A percentile compares a stretch with the other conserved stretches of the same genome.
Evolutionary conservation across 805 yeast species (phyloP).

Genomic region (Yueomyces sinensis): DNA sequence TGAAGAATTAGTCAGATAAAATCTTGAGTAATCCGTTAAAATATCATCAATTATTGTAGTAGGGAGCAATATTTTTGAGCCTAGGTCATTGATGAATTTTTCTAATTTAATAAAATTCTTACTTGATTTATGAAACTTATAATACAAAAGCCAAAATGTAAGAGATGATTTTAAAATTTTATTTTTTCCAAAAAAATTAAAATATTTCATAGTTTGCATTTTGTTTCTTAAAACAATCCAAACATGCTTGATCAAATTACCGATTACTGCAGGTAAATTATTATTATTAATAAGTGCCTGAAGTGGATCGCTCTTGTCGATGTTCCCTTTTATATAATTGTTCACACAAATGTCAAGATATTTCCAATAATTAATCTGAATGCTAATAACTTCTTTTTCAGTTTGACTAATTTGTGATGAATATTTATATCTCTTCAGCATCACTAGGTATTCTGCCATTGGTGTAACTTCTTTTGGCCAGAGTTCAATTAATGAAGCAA

Average conservation of each 20-base stretch:
- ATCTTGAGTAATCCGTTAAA: constrained; percentile 22
- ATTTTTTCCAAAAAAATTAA: constrained; percentile 16
- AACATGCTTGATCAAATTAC: constrained; percentile 22
- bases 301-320: constrained; percentile 14
- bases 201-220: constrained; percentile 21
- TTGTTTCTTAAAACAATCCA: constrained; percentile 21
- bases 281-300: constrained; percentile 28
- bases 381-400: constrained; percentile 10
- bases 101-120: constrained; percentile 33
- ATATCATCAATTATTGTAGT: constrained; percentile 32
- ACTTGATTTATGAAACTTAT: constrained; percentile 37
- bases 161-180: constrained; percentile 26
- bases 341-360: constrained; percentile 14
- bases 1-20: constrained; percentile 25
- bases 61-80: constrained; percentile 35
- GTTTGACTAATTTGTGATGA: constrained; percentile 7
- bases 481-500: constrained; percentile 4
- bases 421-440: constrained; percentile 14
- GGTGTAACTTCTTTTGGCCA: constrained; percentile 11
- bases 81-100: constrained; percentile 33
- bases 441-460: constrained; percentile 12
- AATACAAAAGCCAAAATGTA: constrained; percentile 44
- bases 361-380: constrained; percentile 13
- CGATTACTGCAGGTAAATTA: constrained; percentile 28
- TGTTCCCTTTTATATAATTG: constrained; percentile 11